Conservation (phyloP, 176 grass and related monocot species). For the Bolboschoenus planiculmis region DNA sequence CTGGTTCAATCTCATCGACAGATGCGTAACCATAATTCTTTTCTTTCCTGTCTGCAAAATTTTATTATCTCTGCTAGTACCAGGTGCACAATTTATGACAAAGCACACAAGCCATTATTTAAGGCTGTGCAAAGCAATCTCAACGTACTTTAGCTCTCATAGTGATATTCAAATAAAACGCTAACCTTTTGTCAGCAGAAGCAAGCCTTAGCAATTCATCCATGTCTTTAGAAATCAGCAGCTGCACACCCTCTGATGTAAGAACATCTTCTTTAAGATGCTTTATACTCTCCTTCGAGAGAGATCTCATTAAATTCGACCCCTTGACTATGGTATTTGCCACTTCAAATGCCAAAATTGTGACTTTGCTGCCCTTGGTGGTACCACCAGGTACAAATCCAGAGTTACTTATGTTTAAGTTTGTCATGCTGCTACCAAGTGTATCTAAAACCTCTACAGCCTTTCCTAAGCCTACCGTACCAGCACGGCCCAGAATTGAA, state of each 20-base stretch:
- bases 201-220: conserved; percentile 83
- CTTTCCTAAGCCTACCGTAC: conserved; percentile 67
- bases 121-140: neutral
- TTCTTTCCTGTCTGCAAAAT: neutral
- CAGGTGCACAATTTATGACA: conserved; percentile 5
- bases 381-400: conserved; percentile 67
- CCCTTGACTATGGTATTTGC: conserved; percentile 96
- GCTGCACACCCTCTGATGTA: conserved; percentile 82
- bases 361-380: conserved; percentile 78
- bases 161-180: neutral
- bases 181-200: conserved; percentile 85
- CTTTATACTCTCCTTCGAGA: conserved; percentile 89
- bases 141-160: neutral
- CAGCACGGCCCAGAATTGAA: conserved; percentile 73
- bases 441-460: conserved; percentile 94
- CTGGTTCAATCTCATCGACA: neutral
- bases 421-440: conserved; percentile 96
- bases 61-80: neutral
- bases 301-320: conserved; percentile 73
- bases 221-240: conserved; percentile 90
- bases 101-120: neutral
- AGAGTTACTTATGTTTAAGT: conserved; percentile 49
- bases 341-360: conserved; percentile 95
- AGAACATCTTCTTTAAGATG: conserved; percentile 92
- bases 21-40: neutral